Evolutionary conservation across 2,329 filamentous ascomycete genomes (phyloP), one percentile per base, ranked within the genome.

Genomic region (Alternaria burnsii): DNA sequence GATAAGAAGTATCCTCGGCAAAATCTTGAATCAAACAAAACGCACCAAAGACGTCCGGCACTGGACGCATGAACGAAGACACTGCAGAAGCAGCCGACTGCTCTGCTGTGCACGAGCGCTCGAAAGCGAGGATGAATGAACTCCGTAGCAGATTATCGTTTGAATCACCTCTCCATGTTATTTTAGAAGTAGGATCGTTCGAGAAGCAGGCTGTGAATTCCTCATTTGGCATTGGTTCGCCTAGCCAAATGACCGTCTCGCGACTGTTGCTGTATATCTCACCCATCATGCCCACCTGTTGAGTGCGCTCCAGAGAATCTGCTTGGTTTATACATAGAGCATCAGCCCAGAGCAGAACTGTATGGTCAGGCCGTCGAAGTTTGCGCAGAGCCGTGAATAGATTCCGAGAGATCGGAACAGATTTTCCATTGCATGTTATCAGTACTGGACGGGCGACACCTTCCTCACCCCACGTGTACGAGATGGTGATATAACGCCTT

Each of bases 21-120:
- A 68, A 52, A 32, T 61, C 62, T n/a, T 62, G 55, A 24, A 70
- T 59, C 5, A 68, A 47, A 41, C 67, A 70, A 22, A 70, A 64
- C 11, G 65, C 67, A 26, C 67, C 67, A 22, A 67, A 67, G 14
- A 68, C 53, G 42, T 68, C 63, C 18, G 65, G 55, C 3, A 46
- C 52, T n/a, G 32, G 11, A 7, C 14, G 6, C 16, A 14, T 16
- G 30, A 32, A 3, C 32, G 32, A 26, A 4, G 41, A 24, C 18
- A 18, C 36, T 28, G n/a, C 11, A 7, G 14, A 28, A 24, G 9
- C 18, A 7, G n/a, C 20, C 11, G 56, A 18, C 18, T 30, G 46
- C 14, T 57, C 32, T 16, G 32, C 5, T 12, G 32, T 12, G 32
- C 32, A 36, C 14, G 6, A 36, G 6, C 12, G 11, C 32, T 36